Evolutionary conservation across 495 filamentous ascomycete genomes (phyloP), one percentile per base, ranked within the genome.

Genomic region (Tuber magnatum): DNA sequence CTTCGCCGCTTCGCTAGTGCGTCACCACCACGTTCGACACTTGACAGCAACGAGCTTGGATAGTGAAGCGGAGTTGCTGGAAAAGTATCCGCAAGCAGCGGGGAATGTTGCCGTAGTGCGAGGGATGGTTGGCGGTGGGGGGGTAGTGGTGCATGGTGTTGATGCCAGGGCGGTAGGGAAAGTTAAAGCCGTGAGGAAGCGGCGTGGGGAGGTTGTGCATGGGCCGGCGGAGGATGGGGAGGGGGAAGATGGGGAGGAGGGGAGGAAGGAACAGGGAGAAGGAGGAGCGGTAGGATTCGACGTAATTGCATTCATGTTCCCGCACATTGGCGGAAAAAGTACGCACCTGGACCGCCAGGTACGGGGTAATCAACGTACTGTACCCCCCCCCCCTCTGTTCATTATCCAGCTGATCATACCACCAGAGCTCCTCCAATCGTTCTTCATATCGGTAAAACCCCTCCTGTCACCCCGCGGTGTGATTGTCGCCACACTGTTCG

Each of bases 261-360:
- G 76, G 73, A 74, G 74, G 84, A 80, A 76, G 79, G 76, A 35
- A 14, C 75, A 76, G 16, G 88, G 86, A 18, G 84, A 84, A 4
- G 16, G 28, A 65, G 16, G 32, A 28, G 14, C 1, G 28, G 28
- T 35, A 35, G 56, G 56, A 32, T 94, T 90, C 85, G 91, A 97
- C 82, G 85, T 88, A 48, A 90, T 97, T 71, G 87, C 93, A 70
- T 99, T 97, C 87, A 97, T 97, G 85, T 99, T 99, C 84, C 95
- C 95, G 69, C 95, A 99, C 84, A 91, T 97, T 3, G 95, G 95
- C 71, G 95, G 95, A 12, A 89, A 93, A 77, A 92, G 89, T 69
- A 98, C 89, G 68, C 95, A 99, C 84, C 92, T 97, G 71, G 97
- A 97, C 84, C 87, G 95, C 28, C 95, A 99, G 85, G 93, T 97